Evolutionary conservation across 139 green algal genomes (phyloP).

Genomic region (Haematococcus lacustris): DNA sequence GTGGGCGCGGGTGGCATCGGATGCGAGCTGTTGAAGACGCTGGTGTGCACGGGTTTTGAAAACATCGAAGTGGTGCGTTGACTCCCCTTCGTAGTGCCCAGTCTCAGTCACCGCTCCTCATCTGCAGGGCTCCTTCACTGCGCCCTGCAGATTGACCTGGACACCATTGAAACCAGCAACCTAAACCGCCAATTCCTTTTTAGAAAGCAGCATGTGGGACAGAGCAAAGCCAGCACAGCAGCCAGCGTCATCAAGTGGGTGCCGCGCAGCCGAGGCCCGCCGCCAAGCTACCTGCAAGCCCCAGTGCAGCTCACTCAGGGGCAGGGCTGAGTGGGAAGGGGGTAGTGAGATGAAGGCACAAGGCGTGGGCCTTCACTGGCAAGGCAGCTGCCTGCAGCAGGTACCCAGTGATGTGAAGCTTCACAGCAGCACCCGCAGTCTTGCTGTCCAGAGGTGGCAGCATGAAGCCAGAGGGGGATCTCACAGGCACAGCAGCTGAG

Average conservation of each 20-base stretch:
- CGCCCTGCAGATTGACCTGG: neutral
- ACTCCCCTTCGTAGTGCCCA: neutral
- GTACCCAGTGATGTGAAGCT: too few relatives aligned
- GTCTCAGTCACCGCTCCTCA: neutral
- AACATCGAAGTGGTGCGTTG: conserved; percentile 77
- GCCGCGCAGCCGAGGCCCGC: too few relatives aligned
- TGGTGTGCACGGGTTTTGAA: conserved; percentile 83
- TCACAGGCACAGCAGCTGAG: too few relatives aligned
- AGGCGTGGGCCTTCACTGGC: too few relatives aligned
- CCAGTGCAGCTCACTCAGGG: too few relatives aligned
- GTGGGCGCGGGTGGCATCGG: conserved; percentile 96
- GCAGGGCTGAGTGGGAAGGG: too few relatives aligned
- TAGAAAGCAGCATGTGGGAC: conserved; percentile 84
- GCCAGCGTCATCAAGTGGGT: conserved; percentile 66
- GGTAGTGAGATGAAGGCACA: too few relatives aligned
- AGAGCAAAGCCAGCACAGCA: conserved; percentile 88
- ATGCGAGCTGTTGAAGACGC: conserved; percentile 96
- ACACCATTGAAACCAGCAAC: conserved; percentile 97
- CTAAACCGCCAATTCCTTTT: conserved; percentile 99
- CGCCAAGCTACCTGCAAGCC: too few relatives aligned
- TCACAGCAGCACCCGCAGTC: too few relatives aligned
- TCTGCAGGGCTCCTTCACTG: neutral
- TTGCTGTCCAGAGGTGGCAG: too few relatives aligned
- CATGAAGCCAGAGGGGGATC: too few relatives aligned
- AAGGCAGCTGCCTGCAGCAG: too few relatives aligned